Conservation (phyloP, 257 asterid genomes). For the Solanum chilense region DNA sequence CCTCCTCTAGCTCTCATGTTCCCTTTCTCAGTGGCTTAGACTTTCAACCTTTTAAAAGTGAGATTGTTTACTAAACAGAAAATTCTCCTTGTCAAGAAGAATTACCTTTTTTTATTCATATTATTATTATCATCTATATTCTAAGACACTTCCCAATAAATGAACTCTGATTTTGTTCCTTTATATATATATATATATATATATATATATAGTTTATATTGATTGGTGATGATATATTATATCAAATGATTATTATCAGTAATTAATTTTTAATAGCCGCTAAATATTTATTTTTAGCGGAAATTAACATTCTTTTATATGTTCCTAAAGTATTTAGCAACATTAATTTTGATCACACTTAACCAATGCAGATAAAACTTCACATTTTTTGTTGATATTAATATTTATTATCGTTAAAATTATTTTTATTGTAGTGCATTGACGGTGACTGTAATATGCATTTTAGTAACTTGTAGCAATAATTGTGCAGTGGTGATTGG, state of each 20-base stretch:
- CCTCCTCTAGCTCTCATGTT: background rate
- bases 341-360: too few relatives aligned
- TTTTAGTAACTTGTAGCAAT: background rate
- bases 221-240: background rate
- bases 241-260: too few relatives aligned
- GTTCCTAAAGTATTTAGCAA: accelerated
- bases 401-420: too few relatives aligned
- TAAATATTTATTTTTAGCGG: too few relatives aligned
- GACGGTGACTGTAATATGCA: too few relatives aligned
- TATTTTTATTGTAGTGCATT: too few relatives aligned
- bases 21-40: too few relatives aligned
- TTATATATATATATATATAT: too few relatives aligned
- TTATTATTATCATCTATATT: background rate
- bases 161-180: background rate
- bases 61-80: background rate
- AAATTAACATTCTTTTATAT: too few relatives aligned
- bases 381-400: accelerated
- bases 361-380: accelerated
- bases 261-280: too few relatives aligned
- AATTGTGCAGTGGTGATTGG: background rate
- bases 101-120: background rate
- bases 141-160: background rate
- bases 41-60: background rate
- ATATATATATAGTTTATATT: too few relatives aligned
- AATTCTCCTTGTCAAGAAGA: background rate